phyloP scores from a whole-genome alignment of 257 asterid species.

The Capsicum baccatum region DNA sequence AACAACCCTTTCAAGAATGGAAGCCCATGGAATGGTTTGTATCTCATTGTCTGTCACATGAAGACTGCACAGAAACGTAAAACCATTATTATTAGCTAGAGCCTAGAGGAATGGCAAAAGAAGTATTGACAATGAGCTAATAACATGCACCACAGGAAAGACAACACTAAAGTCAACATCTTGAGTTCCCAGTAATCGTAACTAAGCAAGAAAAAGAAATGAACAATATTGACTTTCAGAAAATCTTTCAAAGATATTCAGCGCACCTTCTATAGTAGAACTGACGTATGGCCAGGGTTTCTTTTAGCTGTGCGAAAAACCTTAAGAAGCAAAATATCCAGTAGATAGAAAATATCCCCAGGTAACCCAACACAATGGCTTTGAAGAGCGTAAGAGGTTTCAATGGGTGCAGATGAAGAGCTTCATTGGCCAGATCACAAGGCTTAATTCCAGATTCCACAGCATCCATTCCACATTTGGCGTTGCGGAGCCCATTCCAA shows the following conservation, averaged over 20 bases:
- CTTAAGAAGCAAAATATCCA: conserved; percentile 80
- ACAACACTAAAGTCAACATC: conserved; percentile 15
- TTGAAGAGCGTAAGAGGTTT: conserved; percentile 76
- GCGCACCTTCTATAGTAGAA: conserved; percentile 80
- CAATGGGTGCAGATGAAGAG: conserved; percentile 86
- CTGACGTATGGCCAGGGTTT: conserved; percentile 80
- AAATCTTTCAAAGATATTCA: background rate
- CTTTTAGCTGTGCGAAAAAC: conserved; percentile 88
- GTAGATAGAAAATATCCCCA: conserved; percentile 84
- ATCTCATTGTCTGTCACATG: conserved; percentile 83
- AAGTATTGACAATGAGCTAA: background rate
- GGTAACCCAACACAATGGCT: conserved; percentile 79
- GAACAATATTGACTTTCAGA: background rate
- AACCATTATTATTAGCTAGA: conserved; percentile 20
- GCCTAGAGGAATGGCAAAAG: conserved; percentile 7
- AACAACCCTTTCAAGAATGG: conserved; percentile 81
- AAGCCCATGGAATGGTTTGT: conserved; percentile 94
- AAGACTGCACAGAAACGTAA: conserved; percentile 63
- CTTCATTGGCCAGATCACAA: conserved; percentile 90
- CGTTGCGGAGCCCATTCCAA: conserved; percentile 95
- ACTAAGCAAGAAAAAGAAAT: conserved; percentile 27
- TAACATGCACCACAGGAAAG: background rate
- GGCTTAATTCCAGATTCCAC: conserved; percentile 96
- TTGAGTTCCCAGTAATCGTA: conserved; percentile 20
- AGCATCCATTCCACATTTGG: conserved; percentile 99